Conservation (phyloP, 805 yeast species). For the Kodamaea leandrae region DNA sequence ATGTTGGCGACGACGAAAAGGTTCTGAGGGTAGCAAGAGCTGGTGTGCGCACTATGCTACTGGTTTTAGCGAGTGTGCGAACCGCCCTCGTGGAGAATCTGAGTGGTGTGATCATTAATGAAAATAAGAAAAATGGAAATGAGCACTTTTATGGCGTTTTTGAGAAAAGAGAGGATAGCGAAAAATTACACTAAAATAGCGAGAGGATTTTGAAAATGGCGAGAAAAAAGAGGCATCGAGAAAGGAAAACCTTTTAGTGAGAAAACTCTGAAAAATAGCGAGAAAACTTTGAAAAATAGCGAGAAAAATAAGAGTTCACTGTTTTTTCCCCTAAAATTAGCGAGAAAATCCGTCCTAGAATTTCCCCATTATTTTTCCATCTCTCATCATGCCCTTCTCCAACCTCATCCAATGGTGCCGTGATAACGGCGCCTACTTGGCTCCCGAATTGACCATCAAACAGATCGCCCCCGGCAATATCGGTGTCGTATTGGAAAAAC, state of each 20-base stretch:
- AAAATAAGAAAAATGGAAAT: too few relatives aligned
- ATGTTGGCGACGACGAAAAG: not conserved
- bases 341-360: too few relatives aligned
- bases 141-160: too few relatives aligned
- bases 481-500: conserved; percentile 23
- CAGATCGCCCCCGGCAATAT: conserved; percentile 19
- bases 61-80: too few relatives aligned
- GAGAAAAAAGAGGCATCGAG: not conserved
- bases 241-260: too few relatives aligned
- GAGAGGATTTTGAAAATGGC: too few relatives aligned
- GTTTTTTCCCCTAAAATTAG: too few relatives aligned
- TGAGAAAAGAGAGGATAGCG: too few relatives aligned
- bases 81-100: not conserved
- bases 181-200: too few relatives aligned
- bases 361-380: too few relatives aligned
- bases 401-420: conserved; percentile 27
- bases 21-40: not conserved
- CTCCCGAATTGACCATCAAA: conserved; percentile 22
- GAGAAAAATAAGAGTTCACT: too few relatives aligned
- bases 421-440: conserved; percentile 28
- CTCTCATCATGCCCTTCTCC: not conserved
- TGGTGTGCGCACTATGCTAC: too few relatives aligned
- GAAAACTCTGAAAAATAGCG: not conserved
- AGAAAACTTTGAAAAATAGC: not conserved
- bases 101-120: conserved; percentile 1